Evolutionary conservation across 768 basidiomycete genomes (phyloP), one percentile per base, ranked within the genome.

Genomic region (Lenzites betulinus): DNA sequence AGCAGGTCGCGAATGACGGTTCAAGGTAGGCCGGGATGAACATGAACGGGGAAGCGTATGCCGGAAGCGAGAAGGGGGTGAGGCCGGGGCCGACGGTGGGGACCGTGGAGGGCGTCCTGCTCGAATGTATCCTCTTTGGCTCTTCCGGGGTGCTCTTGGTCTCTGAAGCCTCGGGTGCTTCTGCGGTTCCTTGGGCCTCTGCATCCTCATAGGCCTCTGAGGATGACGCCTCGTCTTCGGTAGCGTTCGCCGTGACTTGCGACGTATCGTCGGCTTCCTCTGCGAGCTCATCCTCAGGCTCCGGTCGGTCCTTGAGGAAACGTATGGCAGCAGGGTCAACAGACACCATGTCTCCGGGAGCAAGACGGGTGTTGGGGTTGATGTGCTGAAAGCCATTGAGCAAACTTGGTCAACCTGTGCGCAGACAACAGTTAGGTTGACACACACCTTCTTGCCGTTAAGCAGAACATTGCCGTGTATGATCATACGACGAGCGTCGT

Each of bases 21-120:
- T 95, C 92, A 53, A 94, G 82, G 73, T 94, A 95, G 0, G 93
- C 87, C 5, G 97, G 97, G 64, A 98, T 83, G 81, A 97, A 98
- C 41, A 98, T 80, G 81, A 89, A 92, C 0, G 97, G 95, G 0
- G 93, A 83, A 12, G 95, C 91, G 69, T 87, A 97, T 36, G 83
- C 78, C 0, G 97, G 97, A 11, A 97, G 87, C 70, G 84, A 77
- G 81, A 98, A 98, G 8, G 89, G 87, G 25, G 88, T 92, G 42
- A 85, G 73, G 0, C 68, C 50, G 25, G 58, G 33, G 46, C 56
- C 53, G 50, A 42, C 61, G 61, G 47, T 59, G 22, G 51, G 20
- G 16, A 38, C 8, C 33, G 65, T 26, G 50, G 58, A 38, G 48
- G 20, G 25, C 53, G 61, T 58, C 30, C 42, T 54, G 51, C 51